Evolutionary conservation across 2,329 filamentous ascomycete genomes (phyloP), one percentile per base, ranked within the genome.

Genomic region (Aspergillus uvarum): DNA sequence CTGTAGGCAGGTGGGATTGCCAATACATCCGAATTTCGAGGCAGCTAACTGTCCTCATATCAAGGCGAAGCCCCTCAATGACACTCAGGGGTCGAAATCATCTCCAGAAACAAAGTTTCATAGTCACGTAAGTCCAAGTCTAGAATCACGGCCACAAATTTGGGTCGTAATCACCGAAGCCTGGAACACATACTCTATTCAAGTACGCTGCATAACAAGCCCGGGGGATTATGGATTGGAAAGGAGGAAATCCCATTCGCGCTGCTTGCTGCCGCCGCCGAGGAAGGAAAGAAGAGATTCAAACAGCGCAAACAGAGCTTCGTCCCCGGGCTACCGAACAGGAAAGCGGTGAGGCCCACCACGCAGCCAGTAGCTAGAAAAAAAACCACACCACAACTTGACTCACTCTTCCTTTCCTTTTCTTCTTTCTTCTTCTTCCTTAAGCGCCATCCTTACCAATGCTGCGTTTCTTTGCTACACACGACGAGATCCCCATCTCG

Each of bases 391-490:
- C 53, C 26, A 31, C 19, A 48, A 58, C 63, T 61, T 67, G 63
- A 62, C 65, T 61, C 58, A 60, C 26, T 54, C 61, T 51, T 48
- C 64, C 62, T 71, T 66, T 63, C 65, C 22, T 70, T 72, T 70
- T 69, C 70, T 75, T 76, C 38, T 44, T 72, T 73, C 78, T 78
- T 72, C 78, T 78, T 72, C 12, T 6, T 77, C 77, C 68, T 65
- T 82, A 89, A 90, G 88, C 87, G 87, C 86, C 89, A 87, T 88
- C 89, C 89, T 89, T 85, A 84, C 87, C 89, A 93, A 91, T 85
- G 91, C 90, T 90, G 90, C 89, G 89, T 93, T 93, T 93, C 90
- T 91, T 92, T 93, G 90, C 90, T 89, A 89, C 89, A 90, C 85
- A 86, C 77, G 85, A 81, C 84, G 91, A 82, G 64, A 82, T 56